These are phyloP conservation scores for Pichia heedii DNA, from an alignment of 805 yeast species.

Conservation along the genomic window DNA sequence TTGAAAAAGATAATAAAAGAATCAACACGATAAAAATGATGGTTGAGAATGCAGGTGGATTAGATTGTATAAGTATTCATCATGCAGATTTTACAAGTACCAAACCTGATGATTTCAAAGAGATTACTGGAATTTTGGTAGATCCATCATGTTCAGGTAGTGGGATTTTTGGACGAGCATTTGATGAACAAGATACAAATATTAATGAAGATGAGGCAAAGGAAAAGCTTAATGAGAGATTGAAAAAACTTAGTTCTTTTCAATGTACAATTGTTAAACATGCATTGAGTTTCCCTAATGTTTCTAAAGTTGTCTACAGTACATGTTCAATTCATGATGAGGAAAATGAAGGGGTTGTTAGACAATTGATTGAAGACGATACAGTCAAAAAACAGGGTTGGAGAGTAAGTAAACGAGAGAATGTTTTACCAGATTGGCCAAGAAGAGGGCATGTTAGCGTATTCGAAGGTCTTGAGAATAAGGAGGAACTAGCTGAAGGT, in stretches of 20 bases:
- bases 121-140: conserved; percentile 73
- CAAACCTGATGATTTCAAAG: conserved; percentile 48
- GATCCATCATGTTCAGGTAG: conserved; percentile 98
- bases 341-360: conserved; percentile 90
- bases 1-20: conserved; percentile 75
- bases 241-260: conserved; percentile 71
- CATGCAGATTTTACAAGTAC: conserved; percentile 55
- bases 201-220: conserved; percentile 33
- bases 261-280: conserved; percentile 85
- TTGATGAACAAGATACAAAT: conserved; percentile 34
- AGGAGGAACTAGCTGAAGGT: conserved; percentile 62
- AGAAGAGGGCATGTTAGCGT: conserved; percentile 74
- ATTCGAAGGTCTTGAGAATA: conserved; percentile 42
- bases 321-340: conserved; percentile 93
- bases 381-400: conserved; percentile 65
- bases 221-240: conserved; percentile 42
- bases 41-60: conserved; percentile 71
- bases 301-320: conserved; percentile 75
- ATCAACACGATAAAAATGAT: conserved; percentile 62
- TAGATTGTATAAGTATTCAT: conserved; percentile 32
- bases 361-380: conserved; percentile 60
- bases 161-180: conserved; percentile 89
- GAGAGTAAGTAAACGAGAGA: conserved; percentile 49
- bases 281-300: conserved; percentile 75
- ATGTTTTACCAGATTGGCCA: conserved; percentile 79